Conservation (phyloP, 2,329 filamentous ascomycete species). For the Coleophoma cylindrospora region DNA sequence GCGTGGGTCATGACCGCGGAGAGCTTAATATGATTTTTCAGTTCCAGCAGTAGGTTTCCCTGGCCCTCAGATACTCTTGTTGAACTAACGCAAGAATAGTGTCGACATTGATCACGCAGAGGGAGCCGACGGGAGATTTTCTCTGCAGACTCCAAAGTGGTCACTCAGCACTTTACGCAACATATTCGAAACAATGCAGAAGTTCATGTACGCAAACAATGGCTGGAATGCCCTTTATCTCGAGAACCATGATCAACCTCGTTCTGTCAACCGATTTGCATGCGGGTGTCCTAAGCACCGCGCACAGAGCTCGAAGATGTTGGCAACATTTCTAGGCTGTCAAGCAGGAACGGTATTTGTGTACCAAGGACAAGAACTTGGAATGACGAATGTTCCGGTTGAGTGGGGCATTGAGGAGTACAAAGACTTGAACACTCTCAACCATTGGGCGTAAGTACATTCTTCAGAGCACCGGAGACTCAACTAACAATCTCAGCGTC, state of each 20-base stretch:
- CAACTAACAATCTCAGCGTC: constrained; percentile 20
- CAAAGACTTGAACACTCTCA: constrained; percentile 59
- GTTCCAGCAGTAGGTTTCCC: constrained; percentile 51
- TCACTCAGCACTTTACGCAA: constrained; percentile 33
- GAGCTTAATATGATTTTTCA: constrained; percentile 71
- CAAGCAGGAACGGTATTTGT: constrained; percentile 52
- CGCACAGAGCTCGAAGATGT: constrained; percentile 43
- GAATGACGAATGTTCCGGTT: constrained; percentile 49
- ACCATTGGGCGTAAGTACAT: constrained; percentile 35
- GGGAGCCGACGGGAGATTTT: constrained; percentile 37
- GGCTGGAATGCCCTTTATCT: constrained; percentile 54
- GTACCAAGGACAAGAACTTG: constrained; percentile 57
- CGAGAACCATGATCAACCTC: constrained; percentile 53
- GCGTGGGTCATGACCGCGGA: constrained; percentile 48
- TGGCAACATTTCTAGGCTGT: constrained; percentile 43
- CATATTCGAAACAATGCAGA: constrained; percentile 46
- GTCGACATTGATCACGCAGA: constrained; percentile 42
- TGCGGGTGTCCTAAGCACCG: constrained; percentile 36
- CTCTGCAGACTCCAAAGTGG: constrained; percentile 30
- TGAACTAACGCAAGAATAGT: constrained; percentile 18
- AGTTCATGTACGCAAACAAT: constrained; percentile 42
- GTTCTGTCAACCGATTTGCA: constrained; percentile 41
- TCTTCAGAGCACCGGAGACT: constrained; percentile 13
- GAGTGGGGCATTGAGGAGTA: constrained; percentile 62
- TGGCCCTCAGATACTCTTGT: neutral